phyloP scores from a whole-genome alignment of 2,329 filamentous ascomycete species.

The Penicillium sp. region DNA sequence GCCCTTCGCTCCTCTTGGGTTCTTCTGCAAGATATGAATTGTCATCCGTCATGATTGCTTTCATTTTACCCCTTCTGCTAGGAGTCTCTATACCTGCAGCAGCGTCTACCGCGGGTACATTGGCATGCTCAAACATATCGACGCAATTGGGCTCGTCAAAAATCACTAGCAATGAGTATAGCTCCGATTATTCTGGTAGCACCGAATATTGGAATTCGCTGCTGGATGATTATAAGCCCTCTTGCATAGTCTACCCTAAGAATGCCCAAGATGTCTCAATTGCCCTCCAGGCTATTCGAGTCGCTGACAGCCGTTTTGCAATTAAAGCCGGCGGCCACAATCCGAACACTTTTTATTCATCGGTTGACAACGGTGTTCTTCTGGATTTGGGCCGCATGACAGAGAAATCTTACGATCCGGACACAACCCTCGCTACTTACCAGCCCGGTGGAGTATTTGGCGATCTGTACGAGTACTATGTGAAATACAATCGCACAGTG shows the following conservation, averaged over 20 bases:
- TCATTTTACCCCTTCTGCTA: conserved; percentile 8
- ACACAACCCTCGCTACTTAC: conserved; percentile 30
- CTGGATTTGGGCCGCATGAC: conserved; percentile 29
- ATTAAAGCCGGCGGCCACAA: conserved; percentile 35
- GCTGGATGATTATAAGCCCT: conserved; percentile 29
- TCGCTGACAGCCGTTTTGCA: conserved; percentile 29
- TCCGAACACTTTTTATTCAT: conserved; percentile 33
- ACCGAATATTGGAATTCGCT: conserved; percentile 32
- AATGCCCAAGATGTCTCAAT: conserved; percentile 33
- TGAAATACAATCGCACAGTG: conserved; percentile 26
- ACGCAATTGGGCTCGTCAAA: conserved; percentile 45
- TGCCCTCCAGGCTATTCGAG: conserved; percentile 28
- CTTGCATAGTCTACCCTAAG: conserved; percentile 31
- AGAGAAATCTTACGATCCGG: conserved; percentile 28
- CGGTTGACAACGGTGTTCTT: conserved; percentile 30
- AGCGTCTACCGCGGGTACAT: conserved; percentile 12
- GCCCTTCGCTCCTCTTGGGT: background rate
- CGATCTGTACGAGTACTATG: conserved; percentile 28
- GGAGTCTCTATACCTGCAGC: conserved; percentile 17
- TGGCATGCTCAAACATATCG: conserved; percentile 56
- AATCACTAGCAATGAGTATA: conserved; percentile 20
- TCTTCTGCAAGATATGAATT: background rate
- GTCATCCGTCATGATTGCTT: conserved; percentile 5
- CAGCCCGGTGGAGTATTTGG: conserved; percentile 31
- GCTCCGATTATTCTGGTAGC: conserved; percentile 22